Evolutionary conservation across 2,329 filamentous ascomycete genomes (phyloP).

Genomic region (Dothideomycetidae sp.): DNA sequence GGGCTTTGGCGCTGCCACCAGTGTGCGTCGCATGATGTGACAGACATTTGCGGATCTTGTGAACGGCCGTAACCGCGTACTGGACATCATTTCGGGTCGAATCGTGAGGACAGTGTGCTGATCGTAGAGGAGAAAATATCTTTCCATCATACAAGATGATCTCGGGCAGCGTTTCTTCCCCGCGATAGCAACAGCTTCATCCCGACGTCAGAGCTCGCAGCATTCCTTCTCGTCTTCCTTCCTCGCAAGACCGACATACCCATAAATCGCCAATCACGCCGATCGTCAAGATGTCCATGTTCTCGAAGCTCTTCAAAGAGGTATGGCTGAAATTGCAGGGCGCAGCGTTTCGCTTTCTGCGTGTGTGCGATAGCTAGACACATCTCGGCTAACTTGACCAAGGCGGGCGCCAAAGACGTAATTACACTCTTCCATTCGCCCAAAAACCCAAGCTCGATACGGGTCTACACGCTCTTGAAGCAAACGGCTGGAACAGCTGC

Average conservation of each 20-base stretch:
- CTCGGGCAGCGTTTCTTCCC: too few species aligned
- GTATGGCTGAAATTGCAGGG: constrained; percentile 18
- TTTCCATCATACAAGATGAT: neutral
- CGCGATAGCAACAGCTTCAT: too few species aligned
- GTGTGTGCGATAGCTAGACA: too few species aligned
- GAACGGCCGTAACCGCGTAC: neutral
- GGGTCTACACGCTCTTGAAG: constrained; percentile 64
- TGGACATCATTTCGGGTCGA: constrained; percentile 2
- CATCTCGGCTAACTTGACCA: neutral
- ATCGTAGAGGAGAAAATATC: neutral
- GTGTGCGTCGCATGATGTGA: constrained; percentile 24
- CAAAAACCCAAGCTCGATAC: constrained; percentile 53
- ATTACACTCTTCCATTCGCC: constrained; percentile 94
- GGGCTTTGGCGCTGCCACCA: constrained; percentile 36
- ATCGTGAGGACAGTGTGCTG: neutral
- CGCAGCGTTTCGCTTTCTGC: too few species aligned
- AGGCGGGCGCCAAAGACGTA: constrained; percentile 51
- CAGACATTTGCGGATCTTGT: neutral
- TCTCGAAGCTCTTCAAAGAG: constrained; percentile 35
- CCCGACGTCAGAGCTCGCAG: constrained; percentile 4
- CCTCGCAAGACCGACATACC: neutral
- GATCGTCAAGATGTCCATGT: constrained; percentile 24
- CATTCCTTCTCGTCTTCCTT: neutral
- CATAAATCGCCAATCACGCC: neutral
- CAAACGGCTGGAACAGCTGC: constrained; percentile 58